Evolutionary conservation across 1,139 yeast genomes (phyloP), one percentile per base, ranked within the genome.

Genomic region (Sugiyamaella paludigena): DNA sequence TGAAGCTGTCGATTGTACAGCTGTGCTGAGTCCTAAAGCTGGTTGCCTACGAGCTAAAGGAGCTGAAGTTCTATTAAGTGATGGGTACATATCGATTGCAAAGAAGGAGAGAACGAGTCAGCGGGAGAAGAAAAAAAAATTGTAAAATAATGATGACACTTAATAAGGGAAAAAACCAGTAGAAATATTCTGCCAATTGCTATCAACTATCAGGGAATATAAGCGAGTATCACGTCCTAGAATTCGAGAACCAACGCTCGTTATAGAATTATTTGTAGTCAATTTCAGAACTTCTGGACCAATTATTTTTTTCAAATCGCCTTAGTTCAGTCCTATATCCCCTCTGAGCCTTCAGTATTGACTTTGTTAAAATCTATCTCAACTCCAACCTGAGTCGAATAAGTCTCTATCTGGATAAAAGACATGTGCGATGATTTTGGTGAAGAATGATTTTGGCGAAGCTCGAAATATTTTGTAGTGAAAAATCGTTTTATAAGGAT

Each of bases 21-120:
- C 36, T 13, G 27, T 24, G 29, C 47, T 41, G 9, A 43, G 36
- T 24, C 41, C 47, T 26, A 43, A 6, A 16, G 12, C 32, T 12
- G 42, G 42, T 8, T 36, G 36, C 12, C 33, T 30, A 5, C 40
- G 40, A 8, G 16, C 34, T 15, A 27, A 4, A 26, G 44, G 44
- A 24, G 13, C 40, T 8, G 40, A 36, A 7, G 36, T 16, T 16
- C 29, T 40, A 31, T 16, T 24, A 36, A 34, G 15, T 11, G 40
- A 26, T 15, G 45, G 40, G 34, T 42, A 31, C 37, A 40, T 31
- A 11, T 5, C 7, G 36, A n/a, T n/a, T n/a, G n/a, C n/a, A n/a
- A 30, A 2, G 12, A 33, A 12, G 4, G 36, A 12, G 37, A 3
- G 24, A 19, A 19, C 5, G 24, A 19, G 24, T 5, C 3, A 19